Conservation (phyloP, 306 rosid species). For the Lathyrus aphaca region DNA sequence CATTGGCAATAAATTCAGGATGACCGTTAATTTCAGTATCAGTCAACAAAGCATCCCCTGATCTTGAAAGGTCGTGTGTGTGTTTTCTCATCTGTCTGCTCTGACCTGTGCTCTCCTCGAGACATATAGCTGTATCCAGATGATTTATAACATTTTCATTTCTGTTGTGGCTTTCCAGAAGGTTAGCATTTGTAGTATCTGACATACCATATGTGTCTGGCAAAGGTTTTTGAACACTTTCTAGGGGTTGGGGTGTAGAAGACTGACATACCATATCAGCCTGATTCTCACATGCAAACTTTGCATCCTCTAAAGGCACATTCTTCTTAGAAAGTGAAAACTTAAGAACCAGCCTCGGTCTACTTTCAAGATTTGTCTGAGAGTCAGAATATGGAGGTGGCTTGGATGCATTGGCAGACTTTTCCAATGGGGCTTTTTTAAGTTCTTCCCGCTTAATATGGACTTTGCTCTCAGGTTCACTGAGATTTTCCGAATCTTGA, state of each 20-base stretch:
- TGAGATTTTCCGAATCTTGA: constrained; percentile 49
- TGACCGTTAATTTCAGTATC: constrained; percentile 49
- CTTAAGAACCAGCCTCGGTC: constrained; percentile 62
- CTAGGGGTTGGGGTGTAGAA: constrained; percentile 48
- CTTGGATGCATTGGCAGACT: constrained; percentile 42
- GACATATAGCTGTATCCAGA: constrained; percentile 41
- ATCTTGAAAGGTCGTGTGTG: constrained; percentile 45
- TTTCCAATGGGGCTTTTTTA: constrained; percentile 44
- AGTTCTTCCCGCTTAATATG: constrained; percentile 40
- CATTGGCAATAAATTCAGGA: constrained; percentile 41
- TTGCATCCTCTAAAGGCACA: constrained; percentile 47
- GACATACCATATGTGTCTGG: constrained; percentile 34
- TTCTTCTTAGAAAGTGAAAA: constrained; percentile 64
- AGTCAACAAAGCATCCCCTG: constrained; percentile 43
- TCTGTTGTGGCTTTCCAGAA: constrained; percentile 35
- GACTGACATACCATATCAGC: constrained; percentile 45
- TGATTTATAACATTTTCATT: constrained; percentile 43
- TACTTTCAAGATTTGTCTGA: constrained; percentile 49
- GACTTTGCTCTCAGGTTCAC: constrained; percentile 50
- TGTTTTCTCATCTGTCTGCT: constrained; percentile 46
- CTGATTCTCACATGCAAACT: constrained; percentile 40
- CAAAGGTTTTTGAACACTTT: constrained; percentile 34
- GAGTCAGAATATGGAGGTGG: constrained; percentile 50
- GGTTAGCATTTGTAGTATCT: constrained; percentile 37
- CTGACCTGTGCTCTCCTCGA: constrained; percentile 43